These are phyloP conservation scores for Malus fusca DNA, from an alignment of 306 rosid species.

Conservation along the genomic window DNA sequence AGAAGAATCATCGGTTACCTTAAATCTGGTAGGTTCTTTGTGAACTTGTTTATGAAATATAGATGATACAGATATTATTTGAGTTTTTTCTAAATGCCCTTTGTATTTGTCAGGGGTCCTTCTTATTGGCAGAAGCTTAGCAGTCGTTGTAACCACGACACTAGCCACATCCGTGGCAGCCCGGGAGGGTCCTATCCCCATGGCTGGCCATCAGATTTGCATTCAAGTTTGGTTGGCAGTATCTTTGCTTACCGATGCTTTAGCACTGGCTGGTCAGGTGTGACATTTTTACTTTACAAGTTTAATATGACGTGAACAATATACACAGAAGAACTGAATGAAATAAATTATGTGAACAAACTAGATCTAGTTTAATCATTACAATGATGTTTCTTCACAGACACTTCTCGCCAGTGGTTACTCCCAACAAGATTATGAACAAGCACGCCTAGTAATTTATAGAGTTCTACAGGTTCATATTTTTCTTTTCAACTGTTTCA, in stretches of 20 bases:
- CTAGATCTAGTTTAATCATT: conserved; percentile 10
- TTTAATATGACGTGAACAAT: background rate
- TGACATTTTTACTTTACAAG: background rate
- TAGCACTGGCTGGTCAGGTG: conserved; percentile 96
- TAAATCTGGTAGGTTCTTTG: conserved; percentile 57
- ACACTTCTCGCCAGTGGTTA: conserved; percentile 75
- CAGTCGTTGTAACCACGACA: conserved; percentile 67
- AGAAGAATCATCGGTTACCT: conserved; percentile 63
- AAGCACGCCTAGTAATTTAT: conserved; percentile 57
- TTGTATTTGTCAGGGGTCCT: conserved; percentile 62
- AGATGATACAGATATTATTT: background rate
- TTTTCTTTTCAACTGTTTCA: background rate
- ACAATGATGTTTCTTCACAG: conserved; percentile 37
- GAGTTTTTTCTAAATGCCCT: background rate
- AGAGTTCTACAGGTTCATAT: conserved; percentile 68
- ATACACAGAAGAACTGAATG: background rate
- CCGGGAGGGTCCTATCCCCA: conserved; percentile 68
- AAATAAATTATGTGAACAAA: conserved; percentile 6
- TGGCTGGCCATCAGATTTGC: conserved; percentile 96
- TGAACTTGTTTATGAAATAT: background rate
- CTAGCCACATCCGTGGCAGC: conserved; percentile 88
- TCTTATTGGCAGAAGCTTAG: conserved; percentile 75
- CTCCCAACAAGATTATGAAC: conserved; percentile 64
- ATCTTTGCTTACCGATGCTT: conserved; percentile 87
- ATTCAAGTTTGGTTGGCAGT: conserved; percentile 83